phyloP scores from a whole-genome alignment of 2,329 filamentous ascomycete species.

The Aspergillus tubingensis region DNA sequence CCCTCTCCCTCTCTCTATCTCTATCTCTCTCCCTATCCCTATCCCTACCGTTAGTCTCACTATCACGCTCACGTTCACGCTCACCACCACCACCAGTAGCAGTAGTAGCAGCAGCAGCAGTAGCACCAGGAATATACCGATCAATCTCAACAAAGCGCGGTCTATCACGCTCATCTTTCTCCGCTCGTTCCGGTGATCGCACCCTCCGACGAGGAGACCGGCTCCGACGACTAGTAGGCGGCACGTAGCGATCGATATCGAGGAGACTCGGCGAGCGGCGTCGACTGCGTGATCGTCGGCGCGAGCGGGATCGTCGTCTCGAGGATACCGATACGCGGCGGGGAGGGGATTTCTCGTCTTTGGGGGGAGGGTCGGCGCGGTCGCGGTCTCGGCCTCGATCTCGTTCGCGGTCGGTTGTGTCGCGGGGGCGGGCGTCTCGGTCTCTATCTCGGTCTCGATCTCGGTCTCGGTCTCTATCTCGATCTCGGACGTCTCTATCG shows the following conservation, averaged over 20 bases:
- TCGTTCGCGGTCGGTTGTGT: conserved; percentile 14
- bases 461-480: conserved; percentile 15
- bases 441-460: conserved; percentile 9
- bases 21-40: conserved; percentile 17
- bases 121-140: conserved; percentile 46
- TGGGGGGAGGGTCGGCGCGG: background rate
- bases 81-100: conserved; percentile 27
- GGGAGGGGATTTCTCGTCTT: conserved; percentile 23
- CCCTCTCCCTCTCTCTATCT: conserved; percentile 21
- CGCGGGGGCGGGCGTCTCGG: conserved; percentile 5
- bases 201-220: conserved; percentile 43
- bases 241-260: conserved; percentile 49
- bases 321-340: conserved; percentile 19
- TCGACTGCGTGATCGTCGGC: conserved; percentile 31
- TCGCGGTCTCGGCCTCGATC: conserved; percentile 16
- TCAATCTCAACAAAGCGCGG: conserved; percentile 44
- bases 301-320: conserved; percentile 36
- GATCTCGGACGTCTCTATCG: background rate
- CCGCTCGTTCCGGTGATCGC: conserved; percentile 39
- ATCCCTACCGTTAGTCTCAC: conserved; percentile 6
- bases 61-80: conserved; percentile 22
- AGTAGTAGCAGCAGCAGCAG: conserved; percentile 24
- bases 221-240: conserved; percentile 43
- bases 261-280: conserved; percentile 35
- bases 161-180: conserved; percentile 29